A percentile compares a stretch with the other conserved stretches of the same genome.
phyloP scores from a whole-genome alignment of 73 alveolate species.

The Tetrahymena elliotti region DNA sequence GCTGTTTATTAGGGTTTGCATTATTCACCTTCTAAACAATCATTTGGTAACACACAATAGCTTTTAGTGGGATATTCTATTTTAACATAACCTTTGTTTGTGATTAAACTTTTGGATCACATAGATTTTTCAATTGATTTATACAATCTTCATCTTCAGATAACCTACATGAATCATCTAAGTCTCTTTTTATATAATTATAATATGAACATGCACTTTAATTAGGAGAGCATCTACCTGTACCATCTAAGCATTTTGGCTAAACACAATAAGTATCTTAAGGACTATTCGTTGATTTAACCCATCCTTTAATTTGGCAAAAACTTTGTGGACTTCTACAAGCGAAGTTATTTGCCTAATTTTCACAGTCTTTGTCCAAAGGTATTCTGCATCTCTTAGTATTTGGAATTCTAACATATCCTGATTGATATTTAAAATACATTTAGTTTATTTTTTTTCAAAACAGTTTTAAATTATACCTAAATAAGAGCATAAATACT shows the following conservation, averaged over 20 bases:
- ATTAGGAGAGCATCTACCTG: neutral
- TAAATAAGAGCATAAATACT: neutral
- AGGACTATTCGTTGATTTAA: neutral
- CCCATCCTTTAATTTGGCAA: neutral
- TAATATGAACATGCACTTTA: neutral
- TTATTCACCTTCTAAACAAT: neutral
- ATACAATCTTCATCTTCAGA: neutral
- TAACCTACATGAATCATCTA: neutral
- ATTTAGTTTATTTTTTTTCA: neutral
- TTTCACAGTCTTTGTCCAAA: neutral
- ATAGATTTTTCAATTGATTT: neutral
- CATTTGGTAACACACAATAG: neutral
- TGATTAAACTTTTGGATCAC: neutral
- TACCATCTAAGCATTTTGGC: neutral
- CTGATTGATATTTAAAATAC: neutral
- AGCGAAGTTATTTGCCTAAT: neutral
- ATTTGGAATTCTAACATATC: neutral
- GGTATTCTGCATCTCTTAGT: neutral
- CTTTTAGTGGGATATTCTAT: neutral
- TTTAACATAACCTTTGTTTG: neutral
- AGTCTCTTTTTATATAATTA: neutral
- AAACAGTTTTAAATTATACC: neutral
- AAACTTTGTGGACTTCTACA: neutral
- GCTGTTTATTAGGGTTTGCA: neutral
- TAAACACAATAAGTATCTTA: neutral